These are phyloP conservation scores for Glomus cerebriforme DNA, from an alignment of 192 early-diverging fungal genomes.

Conservation along the genomic window DNA sequence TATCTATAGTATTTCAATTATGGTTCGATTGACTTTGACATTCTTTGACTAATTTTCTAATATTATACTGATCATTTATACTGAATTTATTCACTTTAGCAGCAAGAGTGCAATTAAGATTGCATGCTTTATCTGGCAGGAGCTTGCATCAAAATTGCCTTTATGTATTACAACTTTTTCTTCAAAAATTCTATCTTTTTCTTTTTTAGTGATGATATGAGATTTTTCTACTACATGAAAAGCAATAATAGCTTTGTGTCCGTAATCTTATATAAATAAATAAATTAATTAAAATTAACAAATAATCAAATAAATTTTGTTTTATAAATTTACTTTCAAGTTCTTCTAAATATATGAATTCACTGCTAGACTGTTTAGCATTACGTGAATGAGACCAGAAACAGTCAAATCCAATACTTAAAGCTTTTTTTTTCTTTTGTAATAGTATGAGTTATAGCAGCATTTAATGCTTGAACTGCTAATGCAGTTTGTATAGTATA, in stretches of 20 bases:
- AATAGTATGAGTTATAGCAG: too few species aligned
- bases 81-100: neutral
- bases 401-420: too few species aligned
- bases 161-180: neutral
- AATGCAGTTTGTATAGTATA: neutral
- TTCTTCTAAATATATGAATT: neutral
- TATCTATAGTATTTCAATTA: neutral
- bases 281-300: too few species aligned
- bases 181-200: neutral
- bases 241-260: neutral
- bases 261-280: too few species aligned
- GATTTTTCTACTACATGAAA: neutral
- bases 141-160: neutral
- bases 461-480: neutral
- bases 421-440: too few species aligned
- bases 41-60: neutral
- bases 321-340: neutral
- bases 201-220: neutral
- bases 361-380: neutral
- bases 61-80: neutral
- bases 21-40: neutral
- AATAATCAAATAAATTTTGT: too few species aligned
- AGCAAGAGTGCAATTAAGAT: neutral
- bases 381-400: too few species aligned
- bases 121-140: neutral